A percentile compares a stretch with the other conserved stretches of the same genome.
These are phyloP conservation scores for Alopecurus myosuroides DNA, from an alignment of 176 grass and related monocot species.

Conservation along the genomic window DNA sequence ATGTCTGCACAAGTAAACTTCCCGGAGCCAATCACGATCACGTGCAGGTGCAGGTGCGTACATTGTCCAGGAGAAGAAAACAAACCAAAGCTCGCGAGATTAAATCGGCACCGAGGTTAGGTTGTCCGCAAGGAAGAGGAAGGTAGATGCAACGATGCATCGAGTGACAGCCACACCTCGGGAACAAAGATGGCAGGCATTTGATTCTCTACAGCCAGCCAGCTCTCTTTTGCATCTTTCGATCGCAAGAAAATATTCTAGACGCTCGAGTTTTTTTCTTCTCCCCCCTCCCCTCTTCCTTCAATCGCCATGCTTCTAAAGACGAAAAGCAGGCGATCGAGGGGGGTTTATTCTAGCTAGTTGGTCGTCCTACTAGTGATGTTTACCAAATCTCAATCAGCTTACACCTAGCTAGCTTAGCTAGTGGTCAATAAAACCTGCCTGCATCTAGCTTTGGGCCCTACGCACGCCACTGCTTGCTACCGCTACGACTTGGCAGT, in stretches of 20 bases:
- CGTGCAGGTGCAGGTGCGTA: slow-evolving; percentile 13
- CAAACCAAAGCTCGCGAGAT: neutral
- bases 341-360: neutral
- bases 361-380: slow-evolving; percentile 30
- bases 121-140: slow-evolving; percentile 39
- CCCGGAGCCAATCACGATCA: slow-evolving; percentile 21
- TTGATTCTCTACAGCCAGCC: slow-evolving; percentile 35
- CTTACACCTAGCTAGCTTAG: neutral
- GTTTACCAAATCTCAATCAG: slow-evolving; percentile 39
- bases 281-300: slow-evolving; percentile 29
- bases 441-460: slow-evolving; percentile 45
- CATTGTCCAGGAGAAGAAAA: slow-evolving; percentile 10
- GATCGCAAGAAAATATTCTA: slow-evolving; percentile 21
- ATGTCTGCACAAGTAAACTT: slow-evolving; percentile 26
- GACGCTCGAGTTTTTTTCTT: neutral
- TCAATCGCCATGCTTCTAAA: slow-evolving; percentile 34
- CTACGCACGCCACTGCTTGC: slow-evolving; percentile 38
- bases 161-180: slow-evolving; percentile 38
- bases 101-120: neutral
- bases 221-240: slow-evolving; percentile 41
- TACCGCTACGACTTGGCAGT: slow-evolving; percentile 19
- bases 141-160: slow-evolving; percentile 38
- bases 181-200: slow-evolving; percentile 49
- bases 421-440: slow-evolving; percentile 31
- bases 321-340: neutral